Evolutionary conservation across 768 basidiomycete species (phyloP), one percentile per base, ranked within the genome.

Genomic region (Termitomyces sp.): DNA sequence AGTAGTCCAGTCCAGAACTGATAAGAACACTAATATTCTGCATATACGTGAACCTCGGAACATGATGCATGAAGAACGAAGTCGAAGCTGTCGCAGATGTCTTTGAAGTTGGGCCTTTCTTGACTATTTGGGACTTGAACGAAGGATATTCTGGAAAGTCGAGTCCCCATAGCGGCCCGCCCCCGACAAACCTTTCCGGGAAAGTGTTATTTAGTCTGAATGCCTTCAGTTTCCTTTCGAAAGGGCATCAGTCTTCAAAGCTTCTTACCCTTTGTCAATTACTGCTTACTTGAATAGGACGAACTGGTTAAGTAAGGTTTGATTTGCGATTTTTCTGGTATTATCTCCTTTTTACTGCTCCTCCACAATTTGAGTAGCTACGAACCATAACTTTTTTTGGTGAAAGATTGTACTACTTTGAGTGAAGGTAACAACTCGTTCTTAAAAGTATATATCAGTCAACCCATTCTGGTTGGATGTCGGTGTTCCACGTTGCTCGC

Each of bases 401-500:
- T 18, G 7, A 2, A 4, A 6, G 6, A 36, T 14, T 14, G 11
- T 14, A 36, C 35, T 36, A 36, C 13, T 36, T 36, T 38, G 16
- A 38, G 38, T 14, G 5, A 18, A 36, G 5, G 16, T 38, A 3
- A 2, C 3, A 18, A 38, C 11, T 13, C 14, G 14, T 38, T 36
- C 13, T 5, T 8, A 13, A 18, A 5, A 36, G 11, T 13, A 4
- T 33, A 5, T 22, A 38, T 69, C 62, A 82, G 61, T 75, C 73
- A 33, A 79, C 67, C 76, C 76, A 80, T 26, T 63, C 60, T 0
- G 75, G 74, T 44, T 74, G 62, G 18, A 72, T 65, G 52, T 74
- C 62, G 14, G 71, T 64, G 52, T 63, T 66, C 55, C 76, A 67
- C 51, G 70, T 70, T 3, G 79, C 74, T 45, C 64, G 71, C 6